phyloP scores from a whole-genome alignment of 768 basidiomycete species.

The Leccinum uliginosum region DNA sequence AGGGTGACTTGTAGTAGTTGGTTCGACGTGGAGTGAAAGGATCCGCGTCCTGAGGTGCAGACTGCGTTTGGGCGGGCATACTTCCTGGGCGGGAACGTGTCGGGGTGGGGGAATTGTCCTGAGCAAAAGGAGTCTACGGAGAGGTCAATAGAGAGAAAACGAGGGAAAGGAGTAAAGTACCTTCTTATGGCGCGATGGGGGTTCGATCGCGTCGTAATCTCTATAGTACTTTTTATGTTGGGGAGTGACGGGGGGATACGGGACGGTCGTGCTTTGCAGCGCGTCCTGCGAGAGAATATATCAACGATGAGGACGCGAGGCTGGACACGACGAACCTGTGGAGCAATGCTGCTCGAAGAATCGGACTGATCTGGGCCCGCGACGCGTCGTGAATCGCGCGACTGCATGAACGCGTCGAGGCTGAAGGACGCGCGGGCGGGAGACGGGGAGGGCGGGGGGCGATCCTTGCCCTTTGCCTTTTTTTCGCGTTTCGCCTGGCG shows the following conservation, averaged over 20 bases:
- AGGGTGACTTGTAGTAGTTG: conserved; percentile 41
- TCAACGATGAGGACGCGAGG: conserved; percentile 16
- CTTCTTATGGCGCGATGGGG: conserved; percentile 30
- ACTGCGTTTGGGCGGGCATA: conserved; percentile 29
- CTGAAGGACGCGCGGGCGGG: conserved; percentile 43
- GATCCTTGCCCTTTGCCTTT: conserved; percentile 43
- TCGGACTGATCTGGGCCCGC: conserved; percentile 31
- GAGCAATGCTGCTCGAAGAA: conserved; percentile 22
- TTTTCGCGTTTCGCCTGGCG: conserved; percentile 53
- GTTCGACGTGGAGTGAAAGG: conserved; percentile 51
- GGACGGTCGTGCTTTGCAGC: conserved; percentile 25
- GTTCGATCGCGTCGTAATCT: conserved; percentile 32
- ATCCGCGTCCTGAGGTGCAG: conserved; percentile 32
- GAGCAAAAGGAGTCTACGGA: conserved; percentile 26
- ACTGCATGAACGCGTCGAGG: conserved; percentile 46
- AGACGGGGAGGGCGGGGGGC: conserved; percentile 49
- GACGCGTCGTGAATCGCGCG: conserved; percentile 51
- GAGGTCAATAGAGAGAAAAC: not conserved
- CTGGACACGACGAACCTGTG: conserved; percentile 39
- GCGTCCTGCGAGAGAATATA: conserved; percentile 21
- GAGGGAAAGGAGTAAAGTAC: conserved; percentile 6
- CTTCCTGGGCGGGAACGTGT: conserved; percentile 30
- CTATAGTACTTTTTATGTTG: conserved; percentile 60
- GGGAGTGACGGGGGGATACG: conserved; percentile 48
- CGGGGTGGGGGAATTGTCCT: conserved; percentile 45